These are phyloP conservation scores for Elsinoe perseae DNA, from an alignment of 2,329 filamentous ascomycete genomes.

Conservation along the genomic window DNA sequence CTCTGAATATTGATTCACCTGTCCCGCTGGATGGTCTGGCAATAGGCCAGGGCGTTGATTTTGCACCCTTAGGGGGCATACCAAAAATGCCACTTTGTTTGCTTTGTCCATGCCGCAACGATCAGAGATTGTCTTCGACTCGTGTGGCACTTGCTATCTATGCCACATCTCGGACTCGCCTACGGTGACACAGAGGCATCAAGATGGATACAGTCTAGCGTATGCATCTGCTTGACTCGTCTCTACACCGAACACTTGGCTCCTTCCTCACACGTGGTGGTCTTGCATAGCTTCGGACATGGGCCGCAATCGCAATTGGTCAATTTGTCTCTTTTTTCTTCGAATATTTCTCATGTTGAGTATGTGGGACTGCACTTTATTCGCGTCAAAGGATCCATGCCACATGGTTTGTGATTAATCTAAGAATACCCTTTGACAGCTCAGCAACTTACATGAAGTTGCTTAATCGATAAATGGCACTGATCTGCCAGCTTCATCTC, in stretches of 20 bases:
- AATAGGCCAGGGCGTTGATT: neutral
- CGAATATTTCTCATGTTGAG: neutral
- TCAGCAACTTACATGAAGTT: constrained; percentile 9
- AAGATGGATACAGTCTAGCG: neutral
- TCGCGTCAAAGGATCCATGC: constrained; percentile 8
- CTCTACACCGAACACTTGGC: constrained; percentile 5
- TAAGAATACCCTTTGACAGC: constrained; percentile 13
- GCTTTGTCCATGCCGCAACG: neutral
- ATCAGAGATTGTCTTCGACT: neutral
- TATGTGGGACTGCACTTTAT: constrained; percentile 5
- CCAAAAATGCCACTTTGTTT: neutral
- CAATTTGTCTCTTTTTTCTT: constrained; percentile 1
- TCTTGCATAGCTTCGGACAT: neutral
- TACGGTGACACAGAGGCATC: neutral
- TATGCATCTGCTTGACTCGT: neutral
- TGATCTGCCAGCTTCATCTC: neutral
- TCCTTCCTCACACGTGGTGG: constrained; percentile 9
- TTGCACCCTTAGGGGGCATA: neutral
- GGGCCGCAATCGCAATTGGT: neutral
- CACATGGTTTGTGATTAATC: constrained; percentile 10
- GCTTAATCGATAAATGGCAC: neutral
- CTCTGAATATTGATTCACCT: constrained; percentile 10
- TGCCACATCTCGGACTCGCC: constrained; percentile 10
- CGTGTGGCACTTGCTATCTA: constrained; percentile 6
- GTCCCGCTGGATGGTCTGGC: neutral